A percentile compares a stretch with the other conserved stretches of the same genome.
These are phyloP conservation scores for Lomentospora prolificans DNA, from an alignment of 2,329 filamentous ascomycete genomes.

Conservation along the genomic window DNA sequence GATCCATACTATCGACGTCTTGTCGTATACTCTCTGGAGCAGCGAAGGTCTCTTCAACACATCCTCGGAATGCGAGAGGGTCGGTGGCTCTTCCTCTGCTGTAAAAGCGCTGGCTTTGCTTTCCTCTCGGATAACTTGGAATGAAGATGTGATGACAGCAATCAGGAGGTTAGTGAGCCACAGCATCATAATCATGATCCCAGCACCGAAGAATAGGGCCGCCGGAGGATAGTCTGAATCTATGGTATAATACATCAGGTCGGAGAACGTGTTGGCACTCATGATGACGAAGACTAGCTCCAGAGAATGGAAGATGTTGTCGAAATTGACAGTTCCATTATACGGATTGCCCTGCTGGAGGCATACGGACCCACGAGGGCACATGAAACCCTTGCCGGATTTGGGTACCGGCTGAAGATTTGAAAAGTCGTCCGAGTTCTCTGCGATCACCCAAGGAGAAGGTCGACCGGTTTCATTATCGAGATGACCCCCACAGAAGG, in stretches of 20 bases:
- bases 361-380: constrained; percentile 74
- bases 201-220: constrained; percentile 64
- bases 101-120: constrained; percentile 91
- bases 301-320: constrained; percentile 85
- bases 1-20: constrained; percentile 69
- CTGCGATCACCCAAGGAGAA: constrained; percentile 57
- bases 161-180: constrained; percentile 95
- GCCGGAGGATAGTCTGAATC: constrained; percentile 84
- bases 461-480: constrained; percentile 45
- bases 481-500: constrained; percentile 82
- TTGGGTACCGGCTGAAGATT: constrained; percentile 40
- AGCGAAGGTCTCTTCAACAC: constrained; percentile 24
- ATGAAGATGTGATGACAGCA: constrained; percentile 95
- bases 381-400: constrained; percentile 74
- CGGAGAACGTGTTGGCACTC: constrained; percentile 94
- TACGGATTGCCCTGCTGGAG: constrained; percentile 70
- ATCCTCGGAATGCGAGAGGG: constrained; percentile 15
- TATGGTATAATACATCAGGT: constrained; percentile 87
- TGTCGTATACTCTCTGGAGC: constrained; percentile 65
- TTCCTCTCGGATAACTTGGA: constrained; percentile 96
- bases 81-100: constrained; percentile 45
- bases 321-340: constrained; percentile 82
- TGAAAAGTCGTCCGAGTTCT: constrained; percentile 23
- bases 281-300: constrained; percentile 97
- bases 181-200: constrained; percentile 84